These are phyloP conservation scores for Handroanthus guayacan DNA, from an alignment of 257 asterid species.

Conservation along the genomic window DNA sequence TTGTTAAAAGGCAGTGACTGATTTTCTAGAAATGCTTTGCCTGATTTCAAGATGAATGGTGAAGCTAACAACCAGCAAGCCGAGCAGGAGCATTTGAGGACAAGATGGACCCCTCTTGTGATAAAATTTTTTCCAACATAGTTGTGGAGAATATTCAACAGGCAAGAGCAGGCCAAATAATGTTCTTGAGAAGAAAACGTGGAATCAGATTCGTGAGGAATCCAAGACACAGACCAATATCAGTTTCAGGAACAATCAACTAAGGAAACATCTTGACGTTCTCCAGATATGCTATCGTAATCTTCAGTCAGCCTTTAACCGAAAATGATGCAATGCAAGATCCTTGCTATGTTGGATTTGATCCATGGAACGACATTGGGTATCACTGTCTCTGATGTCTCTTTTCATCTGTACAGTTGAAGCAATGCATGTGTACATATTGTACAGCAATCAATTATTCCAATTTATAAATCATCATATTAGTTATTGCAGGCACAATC, in stretches of 20 bases:
- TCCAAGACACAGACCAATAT: constrained; percentile 74
- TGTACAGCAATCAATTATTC: background rate
- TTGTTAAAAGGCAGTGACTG: background rate
- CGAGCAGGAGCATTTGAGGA: constrained; percentile 88
- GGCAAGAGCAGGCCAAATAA: constrained; percentile 75
- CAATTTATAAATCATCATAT: constrained; percentile 7
- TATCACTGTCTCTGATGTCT: constrained; percentile 37
- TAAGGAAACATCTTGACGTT: constrained; percentile 89
- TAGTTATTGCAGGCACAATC: constrained; percentile 65
- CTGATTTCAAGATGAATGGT: constrained; percentile 60
- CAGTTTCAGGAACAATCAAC: constrained; percentile 84
- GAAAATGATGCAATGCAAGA: constrained; percentile 65
- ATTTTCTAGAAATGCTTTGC: constrained; percentile 12
- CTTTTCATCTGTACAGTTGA: constrained; percentile 12
- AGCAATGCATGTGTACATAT: background rate
- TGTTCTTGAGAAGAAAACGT: constrained; percentile 91
- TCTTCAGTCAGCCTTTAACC: constrained; percentile 65
- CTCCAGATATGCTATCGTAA: constrained; percentile 78
- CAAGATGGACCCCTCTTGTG: constrained; percentile 90
- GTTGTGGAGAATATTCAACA: constrained; percentile 81
- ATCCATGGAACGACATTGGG: constrained; percentile 93
- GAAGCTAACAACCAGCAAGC: constrained; percentile 69
- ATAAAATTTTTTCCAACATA: constrained; percentile 81
- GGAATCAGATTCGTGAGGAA: constrained; percentile 81
- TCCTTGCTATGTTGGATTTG: constrained; percentile 75